phyloP scores from a whole-genome alignment of 2,329 filamentous ascomycete genomes.

The Aspergillus melleus region DNA sequence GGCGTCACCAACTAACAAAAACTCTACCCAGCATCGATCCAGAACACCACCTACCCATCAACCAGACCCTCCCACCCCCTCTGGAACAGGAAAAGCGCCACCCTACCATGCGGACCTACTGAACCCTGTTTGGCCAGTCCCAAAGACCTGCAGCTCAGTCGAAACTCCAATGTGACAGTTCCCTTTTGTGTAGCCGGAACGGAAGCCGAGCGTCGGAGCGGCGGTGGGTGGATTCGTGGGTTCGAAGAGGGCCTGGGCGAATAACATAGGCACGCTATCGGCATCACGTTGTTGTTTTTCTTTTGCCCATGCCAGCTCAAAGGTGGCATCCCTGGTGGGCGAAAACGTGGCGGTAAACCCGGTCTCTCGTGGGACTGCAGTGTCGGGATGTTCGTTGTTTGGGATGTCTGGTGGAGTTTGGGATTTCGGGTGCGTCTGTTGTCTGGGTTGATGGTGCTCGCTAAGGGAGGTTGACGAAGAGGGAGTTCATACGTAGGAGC shows the following conservation, averaged over 20 bases:
- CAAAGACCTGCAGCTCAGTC: slow-evolving; percentile 7
- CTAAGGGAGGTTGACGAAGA: no score
- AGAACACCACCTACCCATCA: no score
- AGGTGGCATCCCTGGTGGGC: slow-evolving; percentile 1
- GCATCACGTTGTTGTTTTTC: neutral
- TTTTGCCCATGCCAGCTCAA: slow-evolving; percentile 2
- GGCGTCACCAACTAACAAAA: neutral
- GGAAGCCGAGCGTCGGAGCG: neutral
- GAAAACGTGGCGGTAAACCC: slow-evolving; percentile 10
- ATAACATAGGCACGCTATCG: neutral
- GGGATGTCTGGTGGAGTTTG: neutral
- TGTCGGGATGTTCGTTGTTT: neutral
- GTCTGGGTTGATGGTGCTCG: no score
- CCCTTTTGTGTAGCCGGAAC: neutral
- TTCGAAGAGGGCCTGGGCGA: slow-evolving; percentile 1
- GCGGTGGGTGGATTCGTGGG: neutral
- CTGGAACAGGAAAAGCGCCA: neutral
- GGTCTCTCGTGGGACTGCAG: neutral
- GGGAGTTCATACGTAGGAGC: no score
- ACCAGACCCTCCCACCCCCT: no score
- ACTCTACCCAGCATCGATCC: no score
- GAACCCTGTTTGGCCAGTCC: slow-evolving; percentile 11
- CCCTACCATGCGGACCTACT: neutral
- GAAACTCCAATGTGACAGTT: slow-evolving; percentile 9
- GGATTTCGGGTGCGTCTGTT: no score